phyloP scores from a whole-genome alignment of 768 basidiomycete species.

The Leccinum imitatum region DNA sequence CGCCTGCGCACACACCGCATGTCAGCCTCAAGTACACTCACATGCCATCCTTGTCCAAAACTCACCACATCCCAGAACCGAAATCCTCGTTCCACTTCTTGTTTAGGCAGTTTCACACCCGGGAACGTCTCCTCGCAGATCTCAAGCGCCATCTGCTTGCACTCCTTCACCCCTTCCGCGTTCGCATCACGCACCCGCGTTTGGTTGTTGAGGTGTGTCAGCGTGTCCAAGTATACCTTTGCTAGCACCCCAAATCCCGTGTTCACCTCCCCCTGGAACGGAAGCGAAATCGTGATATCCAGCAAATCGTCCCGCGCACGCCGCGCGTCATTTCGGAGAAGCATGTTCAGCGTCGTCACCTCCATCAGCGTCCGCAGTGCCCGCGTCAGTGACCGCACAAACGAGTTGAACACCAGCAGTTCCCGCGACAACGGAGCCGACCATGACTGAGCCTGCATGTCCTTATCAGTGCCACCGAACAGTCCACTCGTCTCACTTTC shows the following conservation, averaged over 20 bases:
- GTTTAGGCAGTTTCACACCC: constrained; percentile 82
- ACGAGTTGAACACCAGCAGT: constrained; percentile 96
- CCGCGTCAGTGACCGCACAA: constrained; percentile 87
- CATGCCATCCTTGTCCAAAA: constrained; percentile 30
- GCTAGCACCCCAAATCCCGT: constrained; percentile 97
- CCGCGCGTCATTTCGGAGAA: constrained; percentile 85
- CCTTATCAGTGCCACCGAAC: constrained; percentile 11
- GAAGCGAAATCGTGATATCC: constrained; percentile 88
- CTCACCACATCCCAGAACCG: constrained; percentile 98
- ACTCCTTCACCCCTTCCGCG: constrained; percentile 75
- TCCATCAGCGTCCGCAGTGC: constrained; percentile 89
- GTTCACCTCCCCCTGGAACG: constrained; percentile 95
- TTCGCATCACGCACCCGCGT: constrained; percentile 75
- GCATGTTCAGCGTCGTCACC: constrained; percentile 89
- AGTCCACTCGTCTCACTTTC: constrained; percentile 12
- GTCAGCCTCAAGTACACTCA: constrained; percentile 24
- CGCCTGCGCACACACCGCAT: constrained; percentile 46
- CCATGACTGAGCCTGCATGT: constrained; percentile 79
- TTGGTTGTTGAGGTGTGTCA: constrained; percentile 83
- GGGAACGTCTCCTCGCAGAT: constrained; percentile 94
- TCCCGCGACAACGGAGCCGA: constrained; percentile 95
- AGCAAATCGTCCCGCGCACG: constrained; percentile 86
- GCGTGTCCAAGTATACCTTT: constrained; percentile 93
- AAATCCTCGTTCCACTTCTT: constrained; percentile 94
- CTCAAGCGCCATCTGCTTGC: constrained; percentile 83